Evolutionary conservation across 2,329 filamentous ascomycete species (phyloP).

Genomic region (Fusarium pseudonygamai): DNA sequence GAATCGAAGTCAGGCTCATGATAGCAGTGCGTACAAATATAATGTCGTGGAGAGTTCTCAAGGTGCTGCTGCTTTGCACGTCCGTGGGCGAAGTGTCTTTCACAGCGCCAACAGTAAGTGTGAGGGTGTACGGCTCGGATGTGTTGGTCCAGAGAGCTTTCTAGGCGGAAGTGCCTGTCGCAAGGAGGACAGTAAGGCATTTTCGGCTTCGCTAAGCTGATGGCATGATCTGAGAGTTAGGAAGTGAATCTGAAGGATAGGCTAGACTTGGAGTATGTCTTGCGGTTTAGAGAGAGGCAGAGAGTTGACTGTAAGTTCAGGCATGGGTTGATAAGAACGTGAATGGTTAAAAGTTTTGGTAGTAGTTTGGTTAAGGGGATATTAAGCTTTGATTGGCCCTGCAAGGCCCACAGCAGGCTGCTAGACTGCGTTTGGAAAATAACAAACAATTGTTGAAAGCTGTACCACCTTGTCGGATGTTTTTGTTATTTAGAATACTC

Average conservation of each 20-base stretch:
- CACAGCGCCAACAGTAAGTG: conserved; percentile 14
- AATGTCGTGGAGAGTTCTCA: not conserved
- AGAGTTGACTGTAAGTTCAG: too few relatives aligned
- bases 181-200: conserved; percentile 1
- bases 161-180: not conserved
- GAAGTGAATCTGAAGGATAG: not conserved
- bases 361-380: not conserved
- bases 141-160: not conserved
- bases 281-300: not conserved
- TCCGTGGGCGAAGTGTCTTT: not conserved
- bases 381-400: not conserved
- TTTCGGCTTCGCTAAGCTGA: not conserved
- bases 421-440: not conserved
- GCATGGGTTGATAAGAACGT: not conserved
- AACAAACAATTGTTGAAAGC: not conserved
- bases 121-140: not conserved
- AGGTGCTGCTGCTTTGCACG: conserved; percentile 5
- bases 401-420: not conserved
- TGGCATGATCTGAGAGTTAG: not conserved
- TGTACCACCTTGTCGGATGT: not conserved
- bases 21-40: not conserved
- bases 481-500: not conserved
- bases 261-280: too few relatives aligned
- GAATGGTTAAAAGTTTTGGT: not conserved
- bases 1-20: not conserved